A percentile compares a stretch with the other conserved stretches of the same genome.
phyloP scores from a whole-genome alignment of 2,329 filamentous ascomycete species.

The Colletotrichum euphorbiae region DNA sequence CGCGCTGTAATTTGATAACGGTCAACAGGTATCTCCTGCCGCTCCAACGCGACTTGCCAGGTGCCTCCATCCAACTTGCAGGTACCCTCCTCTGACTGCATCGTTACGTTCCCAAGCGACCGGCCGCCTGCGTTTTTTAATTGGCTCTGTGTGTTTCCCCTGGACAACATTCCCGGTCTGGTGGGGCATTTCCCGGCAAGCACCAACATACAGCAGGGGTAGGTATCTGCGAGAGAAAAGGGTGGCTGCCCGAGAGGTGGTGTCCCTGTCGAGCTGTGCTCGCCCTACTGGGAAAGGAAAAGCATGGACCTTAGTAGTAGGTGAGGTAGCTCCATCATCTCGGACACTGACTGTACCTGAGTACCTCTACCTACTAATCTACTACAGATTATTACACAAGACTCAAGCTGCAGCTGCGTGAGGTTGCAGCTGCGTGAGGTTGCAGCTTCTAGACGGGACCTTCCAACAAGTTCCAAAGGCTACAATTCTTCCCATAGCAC shows the following conservation, averaged over 20 bases:
- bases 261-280: conserved; percentile 21
- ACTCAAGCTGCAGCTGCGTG: background rate
- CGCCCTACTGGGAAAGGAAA: background rate
- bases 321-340: background rate
- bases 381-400: background rate
- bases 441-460: background rate
- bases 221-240: conserved; percentile 33
- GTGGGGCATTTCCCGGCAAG: conserved; percentile 34
- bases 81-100: conserved; percentile 9
- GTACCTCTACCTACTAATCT: too few species aligned
- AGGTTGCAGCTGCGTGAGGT: too few species aligned
- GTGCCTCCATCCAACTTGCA: conserved; percentile 6
- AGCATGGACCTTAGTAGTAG: background rate
- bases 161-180: conserved; percentile 24
- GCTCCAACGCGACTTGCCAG: background rate
- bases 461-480: background rate
- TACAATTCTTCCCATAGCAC: too few species aligned
- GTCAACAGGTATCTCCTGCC: background rate
- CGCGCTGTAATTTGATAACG: background rate
- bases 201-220: conserved; percentile 29
- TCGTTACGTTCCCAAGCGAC: background rate
- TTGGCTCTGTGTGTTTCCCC: conserved; percentile 24
- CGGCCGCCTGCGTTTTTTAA: conserved; percentile 7
- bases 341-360: conserved; percentile 1
- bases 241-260: conserved; percentile 9